Evolutionary conservation across 2,329 filamentous ascomycete genomes (phyloP).

Genomic region (Blastomyces emzantsi): DNA sequence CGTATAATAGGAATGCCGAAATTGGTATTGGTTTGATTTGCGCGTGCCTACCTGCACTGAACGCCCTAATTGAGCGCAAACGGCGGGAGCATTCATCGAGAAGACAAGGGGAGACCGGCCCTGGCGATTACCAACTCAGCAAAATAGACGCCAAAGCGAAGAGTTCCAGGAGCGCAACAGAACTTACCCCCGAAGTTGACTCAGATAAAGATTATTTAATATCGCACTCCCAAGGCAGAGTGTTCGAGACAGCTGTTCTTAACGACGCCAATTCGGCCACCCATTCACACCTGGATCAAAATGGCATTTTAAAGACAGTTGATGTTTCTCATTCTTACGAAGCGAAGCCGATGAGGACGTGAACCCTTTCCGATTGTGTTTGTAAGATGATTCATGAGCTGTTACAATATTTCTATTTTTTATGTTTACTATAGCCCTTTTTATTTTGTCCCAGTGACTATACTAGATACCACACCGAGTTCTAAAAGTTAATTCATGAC

Average conservation of each 20-base stretch:
- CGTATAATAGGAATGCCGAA: conserved; percentile 27
- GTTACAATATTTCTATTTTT: too few relatives aligned
- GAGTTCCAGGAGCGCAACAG: neutral
- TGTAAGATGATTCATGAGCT: too few relatives aligned
- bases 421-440: too few relatives aligned
- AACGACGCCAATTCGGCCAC: conserved; percentile 11
- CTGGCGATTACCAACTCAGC: neutral
- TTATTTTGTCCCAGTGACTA: too few relatives aligned
- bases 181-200: conserved; percentile 10
- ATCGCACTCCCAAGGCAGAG: conserved; percentile 22
- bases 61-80: conserved; percentile 27
- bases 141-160: neutral
- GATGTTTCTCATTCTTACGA: conserved; percentile 19
- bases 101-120: neutral
- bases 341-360: neutral
- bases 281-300: conserved; percentile 8
- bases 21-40: conserved; percentile 34
- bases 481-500: too few relatives aligned
- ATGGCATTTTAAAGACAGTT: conserved; percentile 25
- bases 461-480: too few relatives aligned
- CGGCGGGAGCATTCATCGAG: conserved; percentile 24
- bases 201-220: conserved; percentile 24
- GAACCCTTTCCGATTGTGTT: too few relatives aligned
- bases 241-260: conserved; percentile 22
- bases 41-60: conserved; percentile 33